Base-by-base conservation (phyloP, 768 basidiomycete species). In the Tulasnella sp. region DNA sequence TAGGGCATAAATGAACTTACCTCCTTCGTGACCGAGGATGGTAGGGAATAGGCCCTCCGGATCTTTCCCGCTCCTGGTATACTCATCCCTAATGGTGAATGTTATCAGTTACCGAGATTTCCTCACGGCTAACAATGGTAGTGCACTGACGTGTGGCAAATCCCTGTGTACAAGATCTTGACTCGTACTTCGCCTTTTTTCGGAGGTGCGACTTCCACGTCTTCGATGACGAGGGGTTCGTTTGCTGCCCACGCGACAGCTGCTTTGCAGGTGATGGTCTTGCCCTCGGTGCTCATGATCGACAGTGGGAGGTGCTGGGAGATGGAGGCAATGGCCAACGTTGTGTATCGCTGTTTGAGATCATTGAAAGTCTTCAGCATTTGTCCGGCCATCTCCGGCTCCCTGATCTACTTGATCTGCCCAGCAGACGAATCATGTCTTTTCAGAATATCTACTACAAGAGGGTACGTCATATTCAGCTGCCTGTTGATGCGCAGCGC, bases 171-270 rank as follows among this genome's bases (percentile, higher is more conserved):
- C 24, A 94, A 77, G 65, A 99, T 91, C 66, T 83, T 80, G 70
- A 99, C 90, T 61, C 96, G 77, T 67, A 99, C 96, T 77, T 99
- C 96, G 70, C 86, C 78, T 30, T 86, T 83, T 62, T 74, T 76
- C 41, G 96, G 96, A 49, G 94, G 93, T 19, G 87, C 88, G 21
- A 99, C 96, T 66, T 96, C 86, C 65, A 99, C 83, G 41, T 91
- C 83, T 72, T 98, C 94, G 66, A 97, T 74, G 67, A 84, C 82
- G 63, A 98, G 80, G 49, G 80, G 80, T 70, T 91, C 79, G 64
- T 86, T 87, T 11, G 93, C 92, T 56, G 78, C 90, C 96, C 94
- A 99, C 71, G 92, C 94, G 60, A 99, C 84, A 41, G 90, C 89
- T 31, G 91, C 93, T 71, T 91, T 94, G 76, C 94, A 79, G 68